Percentiles rank a stretch among this genome's conserved stretches.
Conservation (phyloP, 768 basidiomycete genomes). For the Nidularia sp. region DNA sequence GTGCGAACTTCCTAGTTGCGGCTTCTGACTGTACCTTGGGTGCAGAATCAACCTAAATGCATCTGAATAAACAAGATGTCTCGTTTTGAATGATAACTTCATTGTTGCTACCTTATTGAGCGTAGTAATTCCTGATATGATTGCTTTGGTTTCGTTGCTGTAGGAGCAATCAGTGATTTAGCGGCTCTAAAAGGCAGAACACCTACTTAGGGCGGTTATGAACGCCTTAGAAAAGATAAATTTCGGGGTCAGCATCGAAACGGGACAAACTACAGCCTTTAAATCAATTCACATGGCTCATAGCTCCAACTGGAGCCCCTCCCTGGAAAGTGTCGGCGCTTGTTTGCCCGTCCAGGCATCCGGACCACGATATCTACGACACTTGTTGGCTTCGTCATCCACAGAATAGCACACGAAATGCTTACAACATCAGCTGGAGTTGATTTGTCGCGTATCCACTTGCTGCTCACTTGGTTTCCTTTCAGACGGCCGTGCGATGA, state of each 20-base stretch:
- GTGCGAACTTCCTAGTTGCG: constrained; percentile 73
- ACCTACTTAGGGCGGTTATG: constrained; percentile 43
- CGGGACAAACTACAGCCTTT: neutral
- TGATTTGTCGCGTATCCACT: constrained; percentile 34
- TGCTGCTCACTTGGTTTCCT: constrained; percentile 32
- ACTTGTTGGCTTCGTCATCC: no score
- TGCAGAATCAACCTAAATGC: constrained; percentile 44
- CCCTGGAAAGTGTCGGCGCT: constrained; percentile 67
- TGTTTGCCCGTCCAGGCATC: constrained; percentile 66
- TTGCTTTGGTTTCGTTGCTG: constrained; percentile 37
- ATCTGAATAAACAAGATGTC: no score
- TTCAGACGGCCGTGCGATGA: constrained; percentile 54
- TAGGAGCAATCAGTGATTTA: neutral
- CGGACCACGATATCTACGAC: constrained; percentile 64
- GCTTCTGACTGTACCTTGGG: constrained; percentile 63
- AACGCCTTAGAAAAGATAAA: constrained; percentile 45
- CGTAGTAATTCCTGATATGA: constrained; percentile 61
- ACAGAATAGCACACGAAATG: neutral
- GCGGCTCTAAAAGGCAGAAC: constrained; percentile 1
- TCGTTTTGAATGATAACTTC: no score
- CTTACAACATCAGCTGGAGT: constrained; percentile 69
- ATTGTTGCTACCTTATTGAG: constrained; percentile 40
- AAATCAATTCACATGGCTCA: constrained; percentile 60
- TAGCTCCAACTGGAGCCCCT: constrained; percentile 70
- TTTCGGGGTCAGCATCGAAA: neutral